Evolutionary conservation across 306 rosid species (phyloP).

Genomic region (Quercus mongolica): DNA sequence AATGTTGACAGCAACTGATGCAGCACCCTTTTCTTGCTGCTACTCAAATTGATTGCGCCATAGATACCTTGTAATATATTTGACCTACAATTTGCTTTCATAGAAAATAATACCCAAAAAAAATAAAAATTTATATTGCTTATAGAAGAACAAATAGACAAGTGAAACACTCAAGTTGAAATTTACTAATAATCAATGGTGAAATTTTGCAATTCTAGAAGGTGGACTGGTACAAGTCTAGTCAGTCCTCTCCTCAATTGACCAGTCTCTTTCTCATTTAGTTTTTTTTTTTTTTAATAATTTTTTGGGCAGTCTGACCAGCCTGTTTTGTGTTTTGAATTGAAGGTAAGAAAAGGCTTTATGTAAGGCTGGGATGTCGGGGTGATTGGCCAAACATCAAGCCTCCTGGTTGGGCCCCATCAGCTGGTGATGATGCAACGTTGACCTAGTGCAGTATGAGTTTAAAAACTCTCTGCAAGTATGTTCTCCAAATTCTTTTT

Average conservation of each 20-base stretch:
- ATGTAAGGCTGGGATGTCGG: constrained; percentile 88
- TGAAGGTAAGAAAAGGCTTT: constrained; percentile 80
- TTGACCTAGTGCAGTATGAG: constrained; percentile 8
- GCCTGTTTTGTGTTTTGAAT: constrained; percentile 19
- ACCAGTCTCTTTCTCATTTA: not conserved
- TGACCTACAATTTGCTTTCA: not conserved
- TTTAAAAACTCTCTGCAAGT: not conserved
- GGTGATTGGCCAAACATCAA: constrained; percentile 97
- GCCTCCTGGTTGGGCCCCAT: constrained; percentile 98
- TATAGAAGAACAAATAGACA: not conserved
- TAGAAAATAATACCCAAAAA: not conserved
- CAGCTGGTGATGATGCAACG: constrained; percentile 32
- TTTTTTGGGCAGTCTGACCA: too few species aligned
- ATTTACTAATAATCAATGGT: not conserved
- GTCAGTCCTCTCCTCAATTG: not conserved
- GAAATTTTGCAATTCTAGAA: not conserved
- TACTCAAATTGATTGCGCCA: not conserved
- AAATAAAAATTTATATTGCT: not conserved
- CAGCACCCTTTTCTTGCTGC: not conserved
- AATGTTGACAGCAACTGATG: not conserved
- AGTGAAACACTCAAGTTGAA: not conserved
- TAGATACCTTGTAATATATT: not conserved
- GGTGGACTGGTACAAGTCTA: not conserved
- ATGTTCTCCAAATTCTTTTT: not conserved
- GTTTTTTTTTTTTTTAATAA: too few species aligned